A percentile compares a stretch with the other conserved stretches of the same genome.
These are phyloP conservation scores for Trematosphaeria pertusa DNA, from an alignment of 2,329 filamentous ascomycete genomes.

Conservation along the genomic window DNA sequence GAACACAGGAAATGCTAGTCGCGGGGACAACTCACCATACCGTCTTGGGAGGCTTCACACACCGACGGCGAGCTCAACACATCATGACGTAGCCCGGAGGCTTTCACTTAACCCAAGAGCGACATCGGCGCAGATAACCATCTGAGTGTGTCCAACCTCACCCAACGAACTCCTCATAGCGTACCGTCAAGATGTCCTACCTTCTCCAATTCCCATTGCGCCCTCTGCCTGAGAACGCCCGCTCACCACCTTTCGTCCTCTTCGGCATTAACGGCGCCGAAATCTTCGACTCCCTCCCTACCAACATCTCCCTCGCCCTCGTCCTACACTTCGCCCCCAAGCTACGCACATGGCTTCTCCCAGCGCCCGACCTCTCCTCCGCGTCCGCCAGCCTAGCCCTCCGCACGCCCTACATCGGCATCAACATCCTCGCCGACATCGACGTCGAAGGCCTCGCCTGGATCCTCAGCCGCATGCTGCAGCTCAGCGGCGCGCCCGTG, in stretches of 20 bases:
- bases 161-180: too few species aligned
- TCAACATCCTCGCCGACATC: slow-evolving; percentile 29
- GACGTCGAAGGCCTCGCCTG: slow-evolving; percentile 18
- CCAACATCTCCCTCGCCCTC: slow-evolving; percentile 24
- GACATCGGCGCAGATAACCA: too few species aligned
- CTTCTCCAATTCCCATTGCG: slow-evolving; percentile 28
- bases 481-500: slow-evolving; percentile 12
- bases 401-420: slow-evolving; percentile 18
- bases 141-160: too few species aligned
- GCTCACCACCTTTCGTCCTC: slow-evolving; percentile 27
- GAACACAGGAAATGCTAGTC: too few species aligned
- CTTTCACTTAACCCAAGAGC: too few species aligned
- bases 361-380: slow-evolving; percentile 12
- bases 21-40: too few species aligned
- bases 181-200: slow-evolving; percentile 31
- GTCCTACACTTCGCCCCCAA: slow-evolving; percentile 31
- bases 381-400: slow-evolving; percentile 5
- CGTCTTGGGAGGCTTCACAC: too few species aligned
- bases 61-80: too few species aligned
- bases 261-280: slow-evolving; percentile 27
- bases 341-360: slow-evolving; percentile 25
- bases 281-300: slow-evolving; percentile 19
- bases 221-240: slow-evolving; percentile 14
- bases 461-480: slow-evolving; percentile 30
- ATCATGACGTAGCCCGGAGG: too few species aligned